Conservation (phyloP, 305 asterid species). For the Fraxinus velutina region DNA sequence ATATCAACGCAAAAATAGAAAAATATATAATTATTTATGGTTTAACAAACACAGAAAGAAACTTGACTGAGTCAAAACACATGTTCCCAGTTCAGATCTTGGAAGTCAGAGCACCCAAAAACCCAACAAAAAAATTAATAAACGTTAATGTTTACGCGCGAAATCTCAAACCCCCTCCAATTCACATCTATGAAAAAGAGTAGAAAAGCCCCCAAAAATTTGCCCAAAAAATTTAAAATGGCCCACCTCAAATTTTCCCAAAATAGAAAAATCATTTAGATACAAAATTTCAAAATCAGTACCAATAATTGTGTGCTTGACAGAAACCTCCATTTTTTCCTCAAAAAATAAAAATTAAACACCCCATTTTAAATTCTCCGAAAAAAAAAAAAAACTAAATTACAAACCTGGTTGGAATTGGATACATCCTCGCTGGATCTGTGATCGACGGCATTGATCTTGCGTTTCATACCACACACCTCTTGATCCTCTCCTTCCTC, state of each 20-base stretch:
- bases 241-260: slow-evolving; percentile 33
- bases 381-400: not conserved
- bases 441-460: slow-evolving; percentile 45
- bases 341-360: not conserved
- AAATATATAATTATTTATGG: slow-evolving; percentile 25
- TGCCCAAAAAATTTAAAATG: slow-evolving; percentile 5
- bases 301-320: slow-evolving; percentile 1
- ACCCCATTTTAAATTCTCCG: slow-evolving; percentile 15
- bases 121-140: slow-evolving; percentile 13
- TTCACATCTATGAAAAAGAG: slow-evolving; percentile 22
- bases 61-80: slow-evolving; percentile 56
- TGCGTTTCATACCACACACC: slow-evolving; percentile 34
- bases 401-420: slow-evolving; percentile 42
- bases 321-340: slow-evolving; percentile 3
- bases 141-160: slow-evolving; percentile 50
- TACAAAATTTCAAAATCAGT: slow-evolving; percentile 10
- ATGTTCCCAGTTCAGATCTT: slow-evolving; percentile 52
- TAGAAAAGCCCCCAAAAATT: slow-evolving; percentile 23
- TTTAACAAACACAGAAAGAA: slow-evolving; percentile 15
- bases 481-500: slow-evolving; percentile 45
- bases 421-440: slow-evolving; percentile 53
- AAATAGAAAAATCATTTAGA: slow-evolving; percentile 34
- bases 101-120: slow-evolving; percentile 33
- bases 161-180: slow-evolving; percentile 42
- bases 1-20: slow-evolving; percentile 17